phyloP scores from a whole-genome alignment of 2,329 filamentous ascomycete species.

The Alternaria sp. region DNA sequence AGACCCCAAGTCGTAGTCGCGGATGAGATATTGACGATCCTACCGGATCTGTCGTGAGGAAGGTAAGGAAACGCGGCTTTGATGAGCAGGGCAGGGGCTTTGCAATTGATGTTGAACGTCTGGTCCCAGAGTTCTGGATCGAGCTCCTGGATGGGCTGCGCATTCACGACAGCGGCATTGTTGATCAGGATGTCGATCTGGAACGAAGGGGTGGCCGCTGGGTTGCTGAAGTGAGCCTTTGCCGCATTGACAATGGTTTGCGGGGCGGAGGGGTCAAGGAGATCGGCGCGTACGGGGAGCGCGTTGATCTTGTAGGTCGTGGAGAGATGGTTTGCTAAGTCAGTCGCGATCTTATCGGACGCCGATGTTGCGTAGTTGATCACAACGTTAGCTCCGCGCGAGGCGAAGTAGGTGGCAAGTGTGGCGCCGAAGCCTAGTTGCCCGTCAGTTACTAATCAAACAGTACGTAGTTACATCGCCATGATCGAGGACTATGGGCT shows the following conservation, averaged over 20 bases:
- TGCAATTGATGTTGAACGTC: slow-evolving; percentile 11
- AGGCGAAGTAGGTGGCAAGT: slow-evolving; percentile 9
- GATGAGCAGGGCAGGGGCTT: slow-evolving; percentile 10
- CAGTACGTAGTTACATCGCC: neutral
- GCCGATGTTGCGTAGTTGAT: slow-evolving; percentile 10
- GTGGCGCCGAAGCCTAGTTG: slow-evolving; percentile 10
- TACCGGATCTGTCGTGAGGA: slow-evolving; percentile 5
- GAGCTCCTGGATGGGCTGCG: slow-evolving; percentile 10
- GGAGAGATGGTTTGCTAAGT: slow-evolving; percentile 8
- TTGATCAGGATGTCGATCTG: slow-evolving; percentile 13
- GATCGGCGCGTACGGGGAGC: slow-evolving; percentile 8
- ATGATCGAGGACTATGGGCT: neutral
- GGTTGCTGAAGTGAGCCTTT: slow-evolving; percentile 5
- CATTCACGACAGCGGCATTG: slow-evolving; percentile 9
- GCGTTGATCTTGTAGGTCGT: slow-evolving; percentile 11
- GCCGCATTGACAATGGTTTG: slow-evolving; percentile 6
- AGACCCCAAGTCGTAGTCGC: slow-evolving; percentile 11
- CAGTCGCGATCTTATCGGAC: slow-evolving; percentile 4
- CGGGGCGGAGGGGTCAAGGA: slow-evolving; percentile 10
- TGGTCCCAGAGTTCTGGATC: slow-evolving; percentile 10
- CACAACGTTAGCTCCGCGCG: slow-evolving; percentile 8
- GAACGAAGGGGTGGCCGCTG: neutral
- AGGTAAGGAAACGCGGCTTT: slow-evolving; percentile 10
- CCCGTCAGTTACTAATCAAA: neutral
- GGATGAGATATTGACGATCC: slow-evolving; percentile 12